Conservation (phyloP, 495 filamentous ascomycete species). For the Neurospora sp. region DNA sequence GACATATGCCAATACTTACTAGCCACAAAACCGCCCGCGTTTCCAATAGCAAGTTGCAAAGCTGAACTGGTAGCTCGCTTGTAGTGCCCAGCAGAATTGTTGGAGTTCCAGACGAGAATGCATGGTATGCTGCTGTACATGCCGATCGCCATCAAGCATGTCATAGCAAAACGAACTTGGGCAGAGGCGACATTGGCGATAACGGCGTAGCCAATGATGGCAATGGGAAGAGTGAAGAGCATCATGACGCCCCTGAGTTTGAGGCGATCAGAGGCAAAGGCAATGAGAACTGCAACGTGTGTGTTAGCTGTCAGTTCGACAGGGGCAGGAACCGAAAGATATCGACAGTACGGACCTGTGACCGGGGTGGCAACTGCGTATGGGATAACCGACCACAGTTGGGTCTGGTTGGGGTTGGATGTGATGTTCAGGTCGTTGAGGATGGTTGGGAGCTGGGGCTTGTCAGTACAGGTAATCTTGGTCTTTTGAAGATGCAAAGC, state of each 20-base stretch:
- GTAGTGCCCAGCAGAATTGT: constrained; percentile 38
- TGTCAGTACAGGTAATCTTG: constrained; percentile 23
- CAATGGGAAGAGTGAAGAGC: constrained; percentile 33
- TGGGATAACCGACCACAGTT: constrained; percentile 58
- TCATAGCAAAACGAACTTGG: constrained; percentile 62
- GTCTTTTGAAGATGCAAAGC: constrained; percentile 12
- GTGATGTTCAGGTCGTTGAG: constrained; percentile 49
- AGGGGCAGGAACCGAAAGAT: constrained; percentile 18
- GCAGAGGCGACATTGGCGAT: constrained; percentile 31
- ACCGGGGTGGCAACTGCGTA: constrained; percentile 51
- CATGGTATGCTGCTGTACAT: constrained; percentile 72
- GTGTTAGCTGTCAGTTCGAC: constrained; percentile 1
- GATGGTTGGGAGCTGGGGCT: constrained; percentile 57
- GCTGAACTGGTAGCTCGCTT: constrained; percentile 35
- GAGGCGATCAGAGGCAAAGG: constrained; percentile 36
- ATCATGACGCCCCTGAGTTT: constrained; percentile 33
- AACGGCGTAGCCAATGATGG: constrained; percentile 49
- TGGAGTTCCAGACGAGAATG: constrained; percentile 58
- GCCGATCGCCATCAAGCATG: constrained; percentile 58
- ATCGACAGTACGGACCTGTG: constrained; percentile 34
- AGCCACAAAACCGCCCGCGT: constrained; percentile 41
- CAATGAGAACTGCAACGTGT: constrained; percentile 23
- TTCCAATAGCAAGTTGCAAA: constrained; percentile 39
- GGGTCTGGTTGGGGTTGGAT: constrained; percentile 51
- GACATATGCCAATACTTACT: constrained; percentile 7